Base-by-base conservation (phyloP, 2,329 filamentous ascomycete species). In the Penicillium hordei region DNA sequence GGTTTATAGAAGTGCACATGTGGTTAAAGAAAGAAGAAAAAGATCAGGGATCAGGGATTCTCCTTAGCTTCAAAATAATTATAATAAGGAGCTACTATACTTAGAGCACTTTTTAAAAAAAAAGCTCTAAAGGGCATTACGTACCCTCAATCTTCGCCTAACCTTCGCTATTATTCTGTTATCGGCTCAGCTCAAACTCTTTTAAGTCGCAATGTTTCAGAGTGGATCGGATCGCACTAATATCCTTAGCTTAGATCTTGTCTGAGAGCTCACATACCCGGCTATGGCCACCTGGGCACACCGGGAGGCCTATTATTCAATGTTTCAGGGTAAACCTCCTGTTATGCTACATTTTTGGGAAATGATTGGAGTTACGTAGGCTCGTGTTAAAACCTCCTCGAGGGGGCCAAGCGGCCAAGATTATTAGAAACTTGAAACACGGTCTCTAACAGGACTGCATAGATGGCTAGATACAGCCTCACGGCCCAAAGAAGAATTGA, bases 181-280 rank as follows among this genome's bases (percentile, higher is more conserved):
- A 43, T 43, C 40, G 27, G 40, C 23, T 43, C 23, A 43, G 40
- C 27, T 34, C 21, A 34, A n/a, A 25, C 45, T 4, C 45, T 48
- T 36, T 48, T 33, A 10, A 33, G 53, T 66, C 60, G 60, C 48
- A 63, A 59, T 65, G 64, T 66, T 62, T 66, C 63, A 65, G 52
- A 57, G 62, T 66, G 62, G 64, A 65, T 60, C 57, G 51, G 60
- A 63, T 61, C 60, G 58, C 55, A 54, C 62, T 60, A 66, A 62
- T 34, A 38, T 59, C 56, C 54, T 60, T 62, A 60, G 52, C 46
- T 52, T 42, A 46, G 60, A 62, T 59, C 62, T 63, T 59, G 33
- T 27, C 12, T 60, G 52, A 27, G 46, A 38, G 23, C 7, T 49
- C 34, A 29, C 48, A 49, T 39, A 49, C 33, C 21, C 5, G 15